Evolutionary conservation across 805 yeast species (phyloP).

Genomic region (Myxozyma geophila): DNA sequence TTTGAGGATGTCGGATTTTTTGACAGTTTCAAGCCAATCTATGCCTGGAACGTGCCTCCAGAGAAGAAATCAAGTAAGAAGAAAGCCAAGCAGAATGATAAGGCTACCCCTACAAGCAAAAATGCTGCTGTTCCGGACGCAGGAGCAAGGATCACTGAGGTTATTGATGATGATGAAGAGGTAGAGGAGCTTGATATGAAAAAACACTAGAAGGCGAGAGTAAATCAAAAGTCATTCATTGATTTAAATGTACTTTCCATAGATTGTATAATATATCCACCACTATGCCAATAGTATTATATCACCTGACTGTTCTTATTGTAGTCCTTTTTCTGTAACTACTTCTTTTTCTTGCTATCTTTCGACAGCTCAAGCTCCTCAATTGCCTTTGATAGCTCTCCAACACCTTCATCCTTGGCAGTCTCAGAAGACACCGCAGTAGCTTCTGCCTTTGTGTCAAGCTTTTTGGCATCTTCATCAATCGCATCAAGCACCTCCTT

Average conservation of each 20-base stretch:
- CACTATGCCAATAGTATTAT: background rate
- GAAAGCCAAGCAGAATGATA: background rate
- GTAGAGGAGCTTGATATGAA: slow-evolving; percentile 15
- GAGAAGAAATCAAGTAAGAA: slow-evolving; percentile 29
- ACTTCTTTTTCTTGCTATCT: background rate
- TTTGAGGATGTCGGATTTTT: slow-evolving; percentile 94
- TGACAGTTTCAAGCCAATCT: slow-evolving; percentile 89
- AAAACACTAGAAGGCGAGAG: background rate
- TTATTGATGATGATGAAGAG: slow-evolving; percentile 17
- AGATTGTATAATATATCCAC: background rate
- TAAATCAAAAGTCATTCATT: background rate
- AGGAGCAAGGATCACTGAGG: slow-evolving; percentile 8
- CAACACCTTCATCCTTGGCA: background rate
- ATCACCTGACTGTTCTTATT: background rate
- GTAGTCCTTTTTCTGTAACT: background rate
- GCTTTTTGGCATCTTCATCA: slow-evolving; percentile 7
- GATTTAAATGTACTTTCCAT: background rate
- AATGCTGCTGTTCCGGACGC: background rate
- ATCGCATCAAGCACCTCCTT: slow-evolving; percentile 19
- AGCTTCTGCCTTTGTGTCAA: background rate
- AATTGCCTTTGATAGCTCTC: background rate
- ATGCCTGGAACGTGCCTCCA: slow-evolving; percentile 64
- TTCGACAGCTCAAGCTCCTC: background rate
- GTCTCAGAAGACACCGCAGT: background rate
- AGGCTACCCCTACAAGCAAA: background rate